A percentile compares a stretch with the other conserved stretches of the same genome.
Evolutionary conservation across 2,329 filamentous ascomycete species (phyloP).

Genomic region (Fusarium hainanense): DNA sequence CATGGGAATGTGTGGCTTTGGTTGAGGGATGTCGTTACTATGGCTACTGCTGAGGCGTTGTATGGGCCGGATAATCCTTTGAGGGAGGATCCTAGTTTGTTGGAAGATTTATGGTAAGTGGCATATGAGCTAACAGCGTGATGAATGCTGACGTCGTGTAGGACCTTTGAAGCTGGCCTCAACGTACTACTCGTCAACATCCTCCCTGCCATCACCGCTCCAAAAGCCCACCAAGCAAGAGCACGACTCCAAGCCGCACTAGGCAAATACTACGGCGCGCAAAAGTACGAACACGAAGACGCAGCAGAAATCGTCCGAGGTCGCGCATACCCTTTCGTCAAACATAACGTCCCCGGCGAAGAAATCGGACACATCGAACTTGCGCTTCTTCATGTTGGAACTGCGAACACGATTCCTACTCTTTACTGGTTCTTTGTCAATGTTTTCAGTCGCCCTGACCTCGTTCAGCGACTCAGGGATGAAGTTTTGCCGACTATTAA

Average conservation of each 20-base stretch:
- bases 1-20: conserved; percentile 47
- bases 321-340: conserved; percentile 2
- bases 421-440: conserved; percentile 53
- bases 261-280: conserved; percentile 15
- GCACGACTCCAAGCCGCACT: conserved; percentile 18
- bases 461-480: conserved; percentile 45
- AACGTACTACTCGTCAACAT: conserved; percentile 19
- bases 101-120: conserved; percentile 23
- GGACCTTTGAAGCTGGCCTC: conserved; percentile 23
- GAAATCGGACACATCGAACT: conserved; percentile 40
- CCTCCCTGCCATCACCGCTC: conserved; percentile 21
- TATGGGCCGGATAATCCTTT: conserved; percentile 31
- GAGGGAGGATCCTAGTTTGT: neutral
- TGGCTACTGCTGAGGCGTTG: conserved; percentile 26
- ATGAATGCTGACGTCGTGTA: neutral
- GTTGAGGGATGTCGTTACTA: conserved; percentile 48
- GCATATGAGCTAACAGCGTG: fast-evolving
- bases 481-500: conserved; percentile 44
- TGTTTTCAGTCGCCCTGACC: conserved; percentile 46
- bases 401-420: conserved; percentile 54
- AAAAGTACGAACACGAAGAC: conserved; percentile 13
- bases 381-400: conserved; percentile 48
- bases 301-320: conserved; percentile 47
- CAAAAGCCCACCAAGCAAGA: conserved; percentile 13
- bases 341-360: neutral